Evolutionary conservation across 768 basidiomycete species (phyloP), one percentile per base, ranked within the genome.

Genomic region (Suillus variegatus): DNA sequence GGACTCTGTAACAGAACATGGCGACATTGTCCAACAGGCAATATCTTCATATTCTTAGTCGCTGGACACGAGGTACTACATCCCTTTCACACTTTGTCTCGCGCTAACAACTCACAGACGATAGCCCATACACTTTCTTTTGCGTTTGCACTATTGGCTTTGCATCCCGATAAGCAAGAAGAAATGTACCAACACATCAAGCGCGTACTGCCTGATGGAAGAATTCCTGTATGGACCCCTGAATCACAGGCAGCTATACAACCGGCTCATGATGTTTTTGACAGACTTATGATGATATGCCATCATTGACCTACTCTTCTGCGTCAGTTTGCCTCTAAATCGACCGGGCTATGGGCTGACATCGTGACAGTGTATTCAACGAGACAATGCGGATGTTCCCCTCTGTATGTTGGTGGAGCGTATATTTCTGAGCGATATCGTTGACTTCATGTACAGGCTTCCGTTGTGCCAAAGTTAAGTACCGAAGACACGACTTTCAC

Each of bases 21-120:
- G 16, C 13, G 7, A 65, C 13, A 32, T 60, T 28, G 10, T 43
- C 20, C 36, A 1, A 6, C 62, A 76, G 77, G 76, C 13, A 80
- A 81, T 64, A 70, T 78, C 32, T 81, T 78, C 72, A 74, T 81
- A 13, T 77, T 80, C 64, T 65, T 88, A n/a, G 71, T 90, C 25
- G 88, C 88, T 28, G 87, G 88, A 10, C 85, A 88, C 64, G 87
- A 87, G 77, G 85, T 85, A 49, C 22, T 44, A n/a, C 25, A 35
- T 35, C 32, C 12, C 62, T 41, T 25, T 2, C 25, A 41, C 10
- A 18, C 46, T 46, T 32, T 25, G 25, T 20, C 6, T 61, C 35
- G 16, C 32, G 43, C 40, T 64, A 38, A 65, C 41, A 38, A 14
- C 7, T 49, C 10, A 8, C 25, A 79, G 77, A 77, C 78, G 1